These are phyloP conservation scores for Fagopyrum esculentum DNA, from an alignment of 148 eudicot species.

Conservation along the genomic window DNA sequence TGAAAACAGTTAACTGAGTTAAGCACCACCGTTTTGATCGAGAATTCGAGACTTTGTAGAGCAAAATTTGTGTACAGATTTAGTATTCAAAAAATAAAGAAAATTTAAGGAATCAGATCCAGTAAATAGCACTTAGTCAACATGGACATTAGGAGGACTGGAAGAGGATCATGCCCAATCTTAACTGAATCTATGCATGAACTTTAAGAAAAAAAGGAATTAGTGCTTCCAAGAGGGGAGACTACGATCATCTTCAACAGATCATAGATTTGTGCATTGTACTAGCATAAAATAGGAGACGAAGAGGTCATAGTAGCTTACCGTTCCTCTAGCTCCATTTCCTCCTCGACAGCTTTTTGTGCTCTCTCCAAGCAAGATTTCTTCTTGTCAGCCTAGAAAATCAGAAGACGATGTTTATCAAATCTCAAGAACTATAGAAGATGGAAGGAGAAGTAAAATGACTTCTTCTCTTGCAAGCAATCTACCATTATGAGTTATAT, in stretches of 20 bases:
- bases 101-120: no score
- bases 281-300: not conserved
- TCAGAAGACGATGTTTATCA: not conserved
- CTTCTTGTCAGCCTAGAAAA: slow-evolving; percentile 48
- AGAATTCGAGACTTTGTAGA: not conserved
- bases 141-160: not conserved
- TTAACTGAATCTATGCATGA: not conserved
- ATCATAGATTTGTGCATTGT: not conserved
- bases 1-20: not conserved
- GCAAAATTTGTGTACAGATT: not conserved
- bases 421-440: not conserved
- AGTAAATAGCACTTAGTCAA: no score
- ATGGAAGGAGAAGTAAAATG: not conserved
- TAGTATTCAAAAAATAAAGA: not conserved
- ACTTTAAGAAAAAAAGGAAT: not conserved
- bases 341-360: slow-evolving; percentile 39
- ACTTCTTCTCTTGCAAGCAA: not conserved
- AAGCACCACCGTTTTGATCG: not conserved
- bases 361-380: slow-evolving; percentile 43
- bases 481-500: no score
- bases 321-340: slow-evolving; percentile 38
- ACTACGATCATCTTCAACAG: not conserved
- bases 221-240: not conserved
- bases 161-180: not conserved
- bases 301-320: slow-evolving; percentile 18